Evolutionary conservation across 495 filamentous ascomycete genomes (phyloP).

Genomic region (Rhizodiscina lignyota): DNA sequence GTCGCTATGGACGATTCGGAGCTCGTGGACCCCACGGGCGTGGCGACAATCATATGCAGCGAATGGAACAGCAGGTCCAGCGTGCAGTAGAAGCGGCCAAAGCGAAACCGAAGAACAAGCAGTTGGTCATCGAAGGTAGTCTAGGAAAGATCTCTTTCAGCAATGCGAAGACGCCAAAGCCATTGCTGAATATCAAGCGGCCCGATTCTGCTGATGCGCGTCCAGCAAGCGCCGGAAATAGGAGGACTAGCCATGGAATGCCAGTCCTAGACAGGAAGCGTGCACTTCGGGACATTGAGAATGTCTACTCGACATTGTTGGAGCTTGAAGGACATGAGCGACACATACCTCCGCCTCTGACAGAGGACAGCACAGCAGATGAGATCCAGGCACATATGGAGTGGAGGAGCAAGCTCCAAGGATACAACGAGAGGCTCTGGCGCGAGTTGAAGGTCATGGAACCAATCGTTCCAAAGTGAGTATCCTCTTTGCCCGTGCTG

Average conservation of each 20-base stretch:
- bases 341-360: conserved; percentile 54
- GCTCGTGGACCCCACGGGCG: conserved; percentile 38
- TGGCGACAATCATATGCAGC: conserved; percentile 92
- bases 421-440: conserved; percentile 73
- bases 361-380: conserved; percentile 43
- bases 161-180: conserved; percentile 92
- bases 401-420: conserved; percentile 52
- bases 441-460: conserved; percentile 73
- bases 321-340: conserved; percentile 86
- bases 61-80: conserved; percentile 98
- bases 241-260: conserved; percentile 17
- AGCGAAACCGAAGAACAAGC: conserved; percentile 90
- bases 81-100: conserved; percentile 95
- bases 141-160: conserved; percentile 97
- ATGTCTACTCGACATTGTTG: conserved; percentile 75
- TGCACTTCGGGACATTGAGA: conserved; percentile 63
- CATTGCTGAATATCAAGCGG: conserved; percentile 87
- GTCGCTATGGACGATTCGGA: conserved; percentile 48
- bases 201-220: conserved; percentile 45
- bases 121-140: conserved; percentile 96
- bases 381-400: conserved; percentile 48
- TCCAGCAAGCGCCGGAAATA: conserved; percentile 26
- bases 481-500: background rate
- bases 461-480: conserved; percentile 54
- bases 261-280: conserved; percentile 13